Conservation (phyloP, 2,329 filamentous ascomycete genomes). For the Aspergillus arachidicola region DNA sequence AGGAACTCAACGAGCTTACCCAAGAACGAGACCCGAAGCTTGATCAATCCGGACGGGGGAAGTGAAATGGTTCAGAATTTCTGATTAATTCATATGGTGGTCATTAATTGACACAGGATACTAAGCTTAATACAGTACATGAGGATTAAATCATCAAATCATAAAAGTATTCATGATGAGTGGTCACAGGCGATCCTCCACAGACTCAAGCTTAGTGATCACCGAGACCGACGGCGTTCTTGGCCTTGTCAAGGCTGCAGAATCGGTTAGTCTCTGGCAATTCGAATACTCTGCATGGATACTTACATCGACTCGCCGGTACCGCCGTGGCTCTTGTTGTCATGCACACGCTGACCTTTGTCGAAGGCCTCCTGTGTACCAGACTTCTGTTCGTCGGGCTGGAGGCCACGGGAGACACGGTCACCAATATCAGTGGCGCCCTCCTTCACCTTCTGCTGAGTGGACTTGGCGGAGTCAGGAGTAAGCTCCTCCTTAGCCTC, state of each 20-base stretch:
- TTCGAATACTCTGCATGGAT: not conserved
- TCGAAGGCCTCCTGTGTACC: constrained; percentile 54
- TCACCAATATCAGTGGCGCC: constrained; percentile 58
- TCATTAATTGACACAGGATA: constrained; percentile 9
- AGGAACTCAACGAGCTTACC: constrained; percentile 64
- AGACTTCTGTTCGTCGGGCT: constrained; percentile 60
- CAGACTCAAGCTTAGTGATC: constrained; percentile 23
- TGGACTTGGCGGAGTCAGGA: constrained; percentile 64
- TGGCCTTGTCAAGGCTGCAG: constrained; percentile 47
- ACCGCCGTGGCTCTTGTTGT: constrained; percentile 44
- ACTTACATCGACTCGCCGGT: constrained; percentile 44
- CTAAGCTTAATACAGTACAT: constrained; percentile 2
- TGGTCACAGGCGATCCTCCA: not conserved
- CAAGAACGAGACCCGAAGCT: constrained; percentile 72
- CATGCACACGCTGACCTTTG: constrained; percentile 51
- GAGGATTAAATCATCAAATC: constrained; percentile 32
- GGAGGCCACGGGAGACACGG: constrained; percentile 54
- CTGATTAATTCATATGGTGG: constrained; percentile 4
- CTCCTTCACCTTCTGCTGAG: constrained; percentile 61
- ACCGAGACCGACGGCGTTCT: constrained; percentile 45
- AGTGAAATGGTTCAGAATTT: constrained; percentile 2
- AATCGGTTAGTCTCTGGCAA: constrained; percentile 10
- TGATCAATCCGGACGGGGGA: constrained; percentile 65
- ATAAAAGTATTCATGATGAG: constrained; percentile 9
- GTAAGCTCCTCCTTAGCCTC: constrained; percentile 60